Evolutionary conservation across 129 eudicot genomes (phyloP), one percentile per base, ranked within the genome.

Genomic region (Mikania micrantha): DNA sequence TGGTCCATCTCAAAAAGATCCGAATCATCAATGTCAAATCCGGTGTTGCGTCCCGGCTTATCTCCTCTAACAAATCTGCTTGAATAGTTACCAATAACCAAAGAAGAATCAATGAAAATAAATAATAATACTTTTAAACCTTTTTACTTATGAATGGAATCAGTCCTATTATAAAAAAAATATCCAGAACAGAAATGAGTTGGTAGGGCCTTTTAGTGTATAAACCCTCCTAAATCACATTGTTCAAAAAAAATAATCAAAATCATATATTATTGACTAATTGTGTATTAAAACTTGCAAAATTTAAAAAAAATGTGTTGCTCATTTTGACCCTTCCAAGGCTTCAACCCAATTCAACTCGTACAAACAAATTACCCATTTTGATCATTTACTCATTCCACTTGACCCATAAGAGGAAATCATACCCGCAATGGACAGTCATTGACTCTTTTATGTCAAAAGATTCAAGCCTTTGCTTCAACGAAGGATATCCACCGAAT

Each of bases 401-500:
- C 15, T 8, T 15, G 17, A 28, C 71, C 59, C 29, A 16, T 57
- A 32, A 76, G 44, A 52, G 64, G 64, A 60, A 31, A 71, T 39
- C 79, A 17, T 94, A 94, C 97, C 99, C 99, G 64, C 99, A 94
- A 17, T 87, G 95, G 66, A 89, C 86, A 28, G 53, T 69, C 99
- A 94, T 87, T 7, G 97, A 84, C 80, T 94, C 93, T 75, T 80
- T 83, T 44, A 94, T 69, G 78, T 94, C 85, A 67, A 82, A 94
- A 56, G 99, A 85, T 72, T 94, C 90, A 69, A 29, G 60, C 78
- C 99, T 85, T 82, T 86, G 90, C 50, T 73, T 57, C 63, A 94
- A 73, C 24, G 95, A 94, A 71, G 99, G 97, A 77, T 89, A 94
- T 67, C 99, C 98, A 71, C 98, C 98, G 40, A 93, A 93, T 38